phyloP scores from a whole-genome alignment of 2,329 filamentous ascomycete species.

The Helminthosporium solani region DNA sequence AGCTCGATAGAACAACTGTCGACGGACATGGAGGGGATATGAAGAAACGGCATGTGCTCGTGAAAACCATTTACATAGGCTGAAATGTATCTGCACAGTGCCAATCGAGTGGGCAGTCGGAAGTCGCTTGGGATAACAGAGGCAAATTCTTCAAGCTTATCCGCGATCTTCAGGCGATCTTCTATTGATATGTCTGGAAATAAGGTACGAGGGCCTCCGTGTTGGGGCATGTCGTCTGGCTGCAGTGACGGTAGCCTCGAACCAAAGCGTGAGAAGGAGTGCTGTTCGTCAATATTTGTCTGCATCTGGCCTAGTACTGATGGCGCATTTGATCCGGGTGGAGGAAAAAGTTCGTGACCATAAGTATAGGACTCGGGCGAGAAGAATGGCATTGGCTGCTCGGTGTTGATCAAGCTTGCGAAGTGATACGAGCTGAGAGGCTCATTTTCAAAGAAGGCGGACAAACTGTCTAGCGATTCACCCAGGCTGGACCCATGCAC shows the following conservation, averaged over 20 bases:
- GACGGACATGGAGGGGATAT: constrained; percentile 65
- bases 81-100: constrained; percentile 67
- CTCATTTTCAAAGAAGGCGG: constrained; percentile 43
- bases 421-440: constrained; percentile 43
- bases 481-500: constrained; percentile 22
- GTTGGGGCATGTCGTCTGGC: constrained; percentile 34
- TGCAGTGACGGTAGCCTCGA: constrained; percentile 44
- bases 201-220: constrained; percentile 13
- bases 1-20: constrained; percentile 68
- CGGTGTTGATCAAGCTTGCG: constrained; percentile 41
- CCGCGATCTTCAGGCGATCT: constrained; percentile 51
- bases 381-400: constrained; percentile 47
- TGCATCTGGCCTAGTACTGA: constrained; percentile 15
- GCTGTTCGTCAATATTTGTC: constrained; percentile 24
- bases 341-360: constrained; percentile 24
- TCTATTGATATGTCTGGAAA: constrained; percentile 39
- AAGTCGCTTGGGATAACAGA: constrained; percentile 63
- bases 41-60: constrained; percentile 62
- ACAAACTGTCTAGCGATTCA: constrained; percentile 41
- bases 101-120: constrained; percentile 67
- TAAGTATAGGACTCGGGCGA: constrained; percentile 43
- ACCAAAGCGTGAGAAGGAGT: constrained; percentile 41
- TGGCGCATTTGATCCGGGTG: constrained; percentile 7
- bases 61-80: constrained; percentile 70
- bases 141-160: constrained; percentile 62